Base-by-base conservation (phyloP, 202 grass and related monocot genomes). In the Bolboschoenoplectus hybrid region DNA sequence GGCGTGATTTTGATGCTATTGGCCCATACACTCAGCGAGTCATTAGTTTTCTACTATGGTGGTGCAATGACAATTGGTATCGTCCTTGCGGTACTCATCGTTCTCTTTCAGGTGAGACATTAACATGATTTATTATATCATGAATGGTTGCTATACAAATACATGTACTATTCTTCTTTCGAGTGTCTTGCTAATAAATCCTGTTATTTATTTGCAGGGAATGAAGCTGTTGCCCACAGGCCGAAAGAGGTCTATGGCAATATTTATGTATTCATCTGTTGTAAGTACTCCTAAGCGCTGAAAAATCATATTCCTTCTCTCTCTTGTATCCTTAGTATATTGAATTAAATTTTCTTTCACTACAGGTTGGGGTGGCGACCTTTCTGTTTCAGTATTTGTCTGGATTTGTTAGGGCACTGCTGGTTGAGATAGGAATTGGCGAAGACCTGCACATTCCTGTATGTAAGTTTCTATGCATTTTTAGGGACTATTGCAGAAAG, bases 381-480 rank as follows among this genome's bases (percentile, higher is more conserved):
- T 98, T 92, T 90, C 88, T 91, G 88, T 63, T 94, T 75, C 74
- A 74, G 67, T 98, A 94, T 90, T 60, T 98, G 14, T 98, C 91
- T 34, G 91, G 89, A 41, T 82, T 98, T 12, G 79, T 92, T 60
- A 89, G 86, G 45, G 82, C 93, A 40, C 7, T 94, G 5, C 91
- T 98, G 50, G 87, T 95, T 72, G 96, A 94, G 89, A 91, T 98
- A 77, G 96, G 96, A 88, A 94, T 98, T 80, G 76, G 87, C 3
- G 96, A 98, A 94, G 96, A 98, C 63, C 94, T 98, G 96, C 93
- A 95, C 90, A 94, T 95, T 91, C 96, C 96, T 98, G 96, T 98
- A 98, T 98, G 96, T 95, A 95, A 94, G 93, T 94, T 94, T 83
- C 88, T 76, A n/a, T 89, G 58, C 88, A 63, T 85, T 14, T 40